A percentile compares a stretch with the other conserved stretches of the same genome.
phyloP scores from a whole-genome alignment of 2,329 filamentous ascomycete genomes.

The Xylaria sp. region DNA sequence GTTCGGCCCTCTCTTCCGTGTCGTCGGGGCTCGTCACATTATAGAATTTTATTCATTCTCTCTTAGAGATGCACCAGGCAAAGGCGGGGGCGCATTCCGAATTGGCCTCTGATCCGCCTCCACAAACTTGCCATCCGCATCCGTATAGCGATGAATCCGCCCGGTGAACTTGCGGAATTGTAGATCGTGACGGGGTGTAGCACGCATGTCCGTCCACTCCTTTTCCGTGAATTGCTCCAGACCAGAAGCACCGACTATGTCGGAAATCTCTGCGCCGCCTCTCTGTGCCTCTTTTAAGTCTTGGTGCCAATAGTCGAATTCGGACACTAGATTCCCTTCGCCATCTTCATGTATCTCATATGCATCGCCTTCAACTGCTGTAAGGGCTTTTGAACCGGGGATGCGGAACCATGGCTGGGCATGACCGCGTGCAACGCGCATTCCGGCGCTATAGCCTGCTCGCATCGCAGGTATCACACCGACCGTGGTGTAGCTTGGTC shows the following conservation, averaged over 20 bases:
- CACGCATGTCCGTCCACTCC: constrained; percentile 1
- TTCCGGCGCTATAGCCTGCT: constrained; percentile 43
- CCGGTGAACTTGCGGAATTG: constrained; percentile 11
- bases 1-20: background rate
- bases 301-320: constrained; percentile 6
- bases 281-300: background rate
- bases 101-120: background rate
- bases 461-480: constrained; percentile 49
- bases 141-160: background rate
- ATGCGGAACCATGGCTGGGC: constrained; percentile 22
- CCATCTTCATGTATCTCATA: background rate
- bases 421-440: constrained; percentile 31
- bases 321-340: background rate
- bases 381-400: background rate
- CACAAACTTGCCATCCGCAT: constrained; percentile 4
- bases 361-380: too few species aligned
- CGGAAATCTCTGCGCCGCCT: background rate
- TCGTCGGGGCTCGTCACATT: background rate
- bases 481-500: constrained; percentile 48
- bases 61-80: background rate
- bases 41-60: too few species aligned
- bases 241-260: constrained; percentile 24
- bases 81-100: constrained; percentile 3
- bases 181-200: background rate
- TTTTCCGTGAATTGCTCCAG: constrained; percentile 23